Evolutionary conservation across 441 rosid species (phyloP).

Genomic region (Aquilaria agallochum): DNA sequence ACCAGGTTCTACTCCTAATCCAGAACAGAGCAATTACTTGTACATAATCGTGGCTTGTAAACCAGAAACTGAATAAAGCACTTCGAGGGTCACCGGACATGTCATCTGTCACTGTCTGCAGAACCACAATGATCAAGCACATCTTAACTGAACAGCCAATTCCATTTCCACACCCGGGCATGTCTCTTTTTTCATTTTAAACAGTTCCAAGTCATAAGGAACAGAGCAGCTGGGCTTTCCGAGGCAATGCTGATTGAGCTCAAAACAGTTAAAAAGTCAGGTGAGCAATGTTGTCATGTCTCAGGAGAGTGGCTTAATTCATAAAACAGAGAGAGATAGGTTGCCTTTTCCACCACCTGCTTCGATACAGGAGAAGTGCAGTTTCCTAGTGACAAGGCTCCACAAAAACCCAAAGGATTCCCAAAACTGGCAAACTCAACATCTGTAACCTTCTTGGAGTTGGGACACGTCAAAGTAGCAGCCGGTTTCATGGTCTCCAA

Average conservation of each 20-base stretch:
- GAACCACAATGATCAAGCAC: constrained; percentile 17
- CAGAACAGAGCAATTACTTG: not conserved
- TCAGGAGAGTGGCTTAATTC: too few relatives aligned
- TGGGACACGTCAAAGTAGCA: constrained; percentile 31
- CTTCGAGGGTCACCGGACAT: too few relatives aligned
- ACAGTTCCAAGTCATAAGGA: constrained; percentile 32
- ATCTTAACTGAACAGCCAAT: constrained; percentile 59
- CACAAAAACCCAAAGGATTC: constrained; percentile 35
- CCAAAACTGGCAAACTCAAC: constrained; percentile 50
- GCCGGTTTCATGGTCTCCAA: constrained; percentile 21
- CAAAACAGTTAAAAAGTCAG: not conserved
- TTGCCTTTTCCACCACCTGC: constrained; percentile 39
- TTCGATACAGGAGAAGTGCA: constrained; percentile 31
- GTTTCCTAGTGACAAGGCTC: constrained; percentile 29
- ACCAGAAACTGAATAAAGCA: too few relatives aligned
- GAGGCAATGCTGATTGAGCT: constrained; percentile 43
- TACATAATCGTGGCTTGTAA: not conserved
- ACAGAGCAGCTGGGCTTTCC: constrained; percentile 54
- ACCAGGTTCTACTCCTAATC: not conserved
- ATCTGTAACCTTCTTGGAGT: constrained; percentile 21
- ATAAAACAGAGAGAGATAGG: too few relatives aligned
- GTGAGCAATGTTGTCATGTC: not conserved
- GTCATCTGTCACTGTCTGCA: too few relatives aligned
- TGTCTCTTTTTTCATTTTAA: constrained; percentile 27
- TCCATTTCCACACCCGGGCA: constrained; percentile 39